Evolutionary conservation across 768 basidiomycete species (phyloP).

Genomic region (Pleurotus eryngii): DNA sequence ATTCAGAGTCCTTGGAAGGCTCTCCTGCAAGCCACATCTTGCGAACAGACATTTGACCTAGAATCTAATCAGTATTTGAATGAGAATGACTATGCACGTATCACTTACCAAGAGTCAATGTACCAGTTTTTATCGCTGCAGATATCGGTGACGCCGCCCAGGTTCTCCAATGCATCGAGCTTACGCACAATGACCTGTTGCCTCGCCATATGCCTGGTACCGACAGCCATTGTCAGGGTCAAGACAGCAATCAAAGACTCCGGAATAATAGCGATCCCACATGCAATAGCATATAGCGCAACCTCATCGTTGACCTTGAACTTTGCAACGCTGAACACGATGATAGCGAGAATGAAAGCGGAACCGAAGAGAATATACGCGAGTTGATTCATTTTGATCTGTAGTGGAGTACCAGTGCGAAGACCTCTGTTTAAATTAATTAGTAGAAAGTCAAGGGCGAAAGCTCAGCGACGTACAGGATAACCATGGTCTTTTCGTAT

Average conservation of each 20-base stretch:
- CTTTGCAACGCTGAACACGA: slow-evolving; percentile 2
- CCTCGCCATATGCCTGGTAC: slow-evolving; percentile 5
- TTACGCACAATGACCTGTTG: slow-evolving; percentile 60
- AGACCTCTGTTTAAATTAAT: neutral
- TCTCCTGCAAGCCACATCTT: slow-evolving; percentile 35
- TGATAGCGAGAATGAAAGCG: slow-evolving; percentile 5
- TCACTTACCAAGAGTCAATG: slow-evolving; percentile 33
- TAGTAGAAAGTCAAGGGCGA: neutral
- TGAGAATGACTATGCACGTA: neutral
- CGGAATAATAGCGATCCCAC: slow-evolving; percentile 6
- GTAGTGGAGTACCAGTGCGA: slow-evolving; percentile 4
- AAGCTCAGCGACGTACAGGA: neutral
- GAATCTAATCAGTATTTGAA: neutral
- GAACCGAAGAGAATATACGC: slow-evolving; percentile 5
- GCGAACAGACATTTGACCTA: slow-evolving; percentile 39
- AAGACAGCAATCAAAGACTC: slow-evolving; percentile 6
- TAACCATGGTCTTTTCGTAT: neutral
- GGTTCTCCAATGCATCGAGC: slow-evolving; percentile 60
- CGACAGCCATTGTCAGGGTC: slow-evolving; percentile 7
- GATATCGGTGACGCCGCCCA: slow-evolving; percentile 51
- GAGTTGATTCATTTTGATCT: slow-evolving; percentile 8
- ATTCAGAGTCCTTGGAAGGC: slow-evolving; percentile 20
- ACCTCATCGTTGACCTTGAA: slow-evolving; percentile 3
- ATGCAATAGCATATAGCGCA: slow-evolving; percentile 4
- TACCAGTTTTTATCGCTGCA: slow-evolving; percentile 70